phyloP scores from a whole-genome alignment of 306 rosid species.

The Medicago ruthenica region DNA sequence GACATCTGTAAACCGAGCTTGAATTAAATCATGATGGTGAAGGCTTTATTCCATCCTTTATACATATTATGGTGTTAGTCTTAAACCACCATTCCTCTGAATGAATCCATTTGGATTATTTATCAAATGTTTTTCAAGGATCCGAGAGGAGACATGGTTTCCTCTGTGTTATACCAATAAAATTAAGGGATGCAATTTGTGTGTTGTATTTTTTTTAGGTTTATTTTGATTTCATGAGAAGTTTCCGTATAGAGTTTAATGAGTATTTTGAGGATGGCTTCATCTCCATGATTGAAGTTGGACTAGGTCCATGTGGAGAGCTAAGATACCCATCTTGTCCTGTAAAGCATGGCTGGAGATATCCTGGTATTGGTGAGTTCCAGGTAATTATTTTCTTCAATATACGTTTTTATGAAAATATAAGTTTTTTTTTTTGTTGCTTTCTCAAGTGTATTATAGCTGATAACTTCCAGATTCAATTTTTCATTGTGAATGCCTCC shows the following conservation, averaged over 20 bases:
- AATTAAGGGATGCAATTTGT: constrained; percentile 27
- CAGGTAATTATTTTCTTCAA: constrained; percentile 64
- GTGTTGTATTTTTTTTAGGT: constrained; percentile 60
- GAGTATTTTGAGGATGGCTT: constrained; percentile 79
- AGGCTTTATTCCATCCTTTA: constrained; percentile 15
- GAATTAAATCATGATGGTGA: constrained; percentile 13
- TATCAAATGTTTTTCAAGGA: constrained; percentile 23
- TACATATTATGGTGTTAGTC: neutral
- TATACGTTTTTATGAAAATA: constrained; percentile 34
- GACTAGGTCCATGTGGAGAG: constrained; percentile 98
- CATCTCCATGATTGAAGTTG: constrained; percentile 88
- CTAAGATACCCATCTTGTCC: constrained; percentile 90
- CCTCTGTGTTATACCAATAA: constrained; percentile 26
- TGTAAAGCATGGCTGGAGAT: constrained; percentile 99
- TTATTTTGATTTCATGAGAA: constrained; percentile 97
- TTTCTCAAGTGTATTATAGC: neutral
- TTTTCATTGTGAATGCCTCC: constrained; percentile 34
- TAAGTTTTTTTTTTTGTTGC: constrained; percentile 51
- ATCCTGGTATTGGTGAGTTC: constrained; percentile 98
- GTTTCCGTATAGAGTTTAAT: constrained; percentile 90
- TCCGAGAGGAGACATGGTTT: constrained; percentile 1
- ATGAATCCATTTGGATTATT: constrained; percentile 28
- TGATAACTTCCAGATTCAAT: constrained; percentile 23
- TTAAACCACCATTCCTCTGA: constrained; percentile 2
- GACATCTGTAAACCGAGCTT: constrained; percentile 25